phyloP scores from a whole-genome alignment of 2,329 filamentous ascomycete species.

The Aspergillus brunneoviolaceus region DNA sequence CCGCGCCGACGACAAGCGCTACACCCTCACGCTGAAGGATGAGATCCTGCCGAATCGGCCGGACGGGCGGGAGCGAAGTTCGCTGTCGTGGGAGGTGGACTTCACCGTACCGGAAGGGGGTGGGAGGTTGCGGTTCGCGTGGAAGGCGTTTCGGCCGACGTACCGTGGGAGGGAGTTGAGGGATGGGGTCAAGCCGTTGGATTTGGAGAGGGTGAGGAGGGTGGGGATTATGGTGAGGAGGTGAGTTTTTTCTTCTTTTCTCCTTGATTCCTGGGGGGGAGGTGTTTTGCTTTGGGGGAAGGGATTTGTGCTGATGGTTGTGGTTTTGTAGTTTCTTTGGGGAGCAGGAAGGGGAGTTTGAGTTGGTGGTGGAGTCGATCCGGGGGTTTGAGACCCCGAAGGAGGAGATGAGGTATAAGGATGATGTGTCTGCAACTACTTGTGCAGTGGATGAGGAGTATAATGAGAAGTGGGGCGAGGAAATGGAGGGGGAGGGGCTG shows the following conservation, averaged over 20 bases:
- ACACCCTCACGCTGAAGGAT: slow-evolving; percentile 75
- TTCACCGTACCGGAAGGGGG: slow-evolving; percentile 47
- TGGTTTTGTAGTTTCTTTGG: slow-evolving; percentile 67
- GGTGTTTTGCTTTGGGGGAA: neutral
- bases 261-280: neutral
- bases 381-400: slow-evolving; percentile 41
- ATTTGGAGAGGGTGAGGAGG: slow-evolving; percentile 61
- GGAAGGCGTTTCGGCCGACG: slow-evolving; percentile 66
- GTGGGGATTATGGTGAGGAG: slow-evolving; percentile 80
- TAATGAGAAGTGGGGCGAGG: neutral
- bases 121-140: slow-evolving; percentile 57
- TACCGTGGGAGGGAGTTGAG: slow-evolving; percentile 70
- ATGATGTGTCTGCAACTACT: neutral
- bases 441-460: neutral
- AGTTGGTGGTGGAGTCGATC: slow-evolving; percentile 56
- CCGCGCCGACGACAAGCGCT: slow-evolving; percentile 61
- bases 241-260: slow-evolving; percentile 44
- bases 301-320: slow-evolving; percentile 12
- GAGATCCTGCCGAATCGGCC: slow-evolving; percentile 56
- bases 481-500: neutral
- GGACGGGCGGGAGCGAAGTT: slow-evolving; percentile 68
- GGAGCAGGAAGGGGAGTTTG: slow-evolving; percentile 68
- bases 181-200: slow-evolving; percentile 60
- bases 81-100: slow-evolving; percentile 71
- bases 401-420: neutral